These are phyloP conservation scores for Tephrocybe rancida DNA, from an alignment of 768 basidiomycete species.

Conservation along the genomic window DNA sequence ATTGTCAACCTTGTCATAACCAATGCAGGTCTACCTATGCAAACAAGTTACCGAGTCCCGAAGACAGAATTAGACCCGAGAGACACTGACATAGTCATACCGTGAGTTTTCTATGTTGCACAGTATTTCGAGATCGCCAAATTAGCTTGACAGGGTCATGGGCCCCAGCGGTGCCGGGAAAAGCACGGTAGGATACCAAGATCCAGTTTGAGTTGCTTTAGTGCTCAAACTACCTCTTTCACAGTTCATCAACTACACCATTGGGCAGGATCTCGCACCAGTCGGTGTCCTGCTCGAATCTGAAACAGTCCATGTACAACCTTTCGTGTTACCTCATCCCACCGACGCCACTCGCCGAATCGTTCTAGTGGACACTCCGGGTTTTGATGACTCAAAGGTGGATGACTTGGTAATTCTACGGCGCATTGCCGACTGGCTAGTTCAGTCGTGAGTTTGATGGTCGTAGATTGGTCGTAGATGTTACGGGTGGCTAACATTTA, in stretches of 20 bases:
- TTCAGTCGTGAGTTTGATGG: background rate
- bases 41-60: too few relatives aligned
- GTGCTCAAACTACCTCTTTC: background rate
- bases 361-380: slow-evolving; percentile 10
- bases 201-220: background rate
- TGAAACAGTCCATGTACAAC: background rate
- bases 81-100: slow-evolving; percentile 11
- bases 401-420: background rate
- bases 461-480: too few relatives aligned
- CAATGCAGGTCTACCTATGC: background rate
- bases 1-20: background rate
- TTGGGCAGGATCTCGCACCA: background rate
- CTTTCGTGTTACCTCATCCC: background rate
- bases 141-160: background rate
- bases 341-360: slow-evolving; percentile 2
- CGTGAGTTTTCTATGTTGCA: slow-evolving; percentile 2
- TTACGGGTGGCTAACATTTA: background rate
- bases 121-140: background rate
- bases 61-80: too few relatives aligned
- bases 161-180: slow-evolving; percentile 15
- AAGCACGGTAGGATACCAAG: slow-evolving; percentile 9
- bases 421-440: slow-evolving; percentile 6
- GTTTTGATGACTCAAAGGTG: slow-evolving; percentile 1
- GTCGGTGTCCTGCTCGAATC: background rate
- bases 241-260: slow-evolving; percentile 7